Evolutionary conservation across 2,329 filamentous ascomycete genomes (phyloP), one percentile per base, ranked within the genome.

Genomic region (Ophiostoma quercus): DNA sequence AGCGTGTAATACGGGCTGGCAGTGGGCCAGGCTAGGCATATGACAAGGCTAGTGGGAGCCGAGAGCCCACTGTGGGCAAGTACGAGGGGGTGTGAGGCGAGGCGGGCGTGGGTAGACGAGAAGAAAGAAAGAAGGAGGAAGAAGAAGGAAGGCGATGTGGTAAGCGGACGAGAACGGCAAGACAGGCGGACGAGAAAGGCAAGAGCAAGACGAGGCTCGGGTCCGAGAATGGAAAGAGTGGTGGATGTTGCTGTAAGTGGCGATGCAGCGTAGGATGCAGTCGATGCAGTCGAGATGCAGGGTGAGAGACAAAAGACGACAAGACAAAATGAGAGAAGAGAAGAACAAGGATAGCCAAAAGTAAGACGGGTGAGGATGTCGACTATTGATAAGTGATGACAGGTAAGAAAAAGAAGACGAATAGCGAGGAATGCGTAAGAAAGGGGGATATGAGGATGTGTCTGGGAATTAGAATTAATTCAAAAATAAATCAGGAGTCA

Each of bases 31-130:
- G 41, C 70, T 66, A 71, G 63, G 37, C 39, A 57, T 70, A 68
- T 68, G 69, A 68, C 69, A 60, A 68, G 69, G 66, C 66, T 68
- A 70, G 69, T 70, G 66, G 57, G 37, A 34, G 54, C 66, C 62
- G 57, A 63, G 66, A 67, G 63, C 22, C 37, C 63, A 62, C 22
- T 47, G 37, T 41, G 51, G 57, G 29, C 43, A 51, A 29, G 54
- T 8, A 32, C 14, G 25, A 62, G 12, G 22, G 25, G 11, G 25
- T 16, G 54, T 14, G 22, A 4, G 6, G 6, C 2, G 22, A 16
- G 43, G 47, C 11, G 37, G 34, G 14, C 39, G 25, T 37, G 25
- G 19, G 37, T 14, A 19, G 11, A 7, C 25, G 14, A 63, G 3
- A 25, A 25, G 9, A n/a, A n/a, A 37, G 14, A 37, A 62, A 63